Base-by-base conservation (phyloP, 2,329 filamentous ascomycete genomes). In the Botryotinia convoluta region DNA sequence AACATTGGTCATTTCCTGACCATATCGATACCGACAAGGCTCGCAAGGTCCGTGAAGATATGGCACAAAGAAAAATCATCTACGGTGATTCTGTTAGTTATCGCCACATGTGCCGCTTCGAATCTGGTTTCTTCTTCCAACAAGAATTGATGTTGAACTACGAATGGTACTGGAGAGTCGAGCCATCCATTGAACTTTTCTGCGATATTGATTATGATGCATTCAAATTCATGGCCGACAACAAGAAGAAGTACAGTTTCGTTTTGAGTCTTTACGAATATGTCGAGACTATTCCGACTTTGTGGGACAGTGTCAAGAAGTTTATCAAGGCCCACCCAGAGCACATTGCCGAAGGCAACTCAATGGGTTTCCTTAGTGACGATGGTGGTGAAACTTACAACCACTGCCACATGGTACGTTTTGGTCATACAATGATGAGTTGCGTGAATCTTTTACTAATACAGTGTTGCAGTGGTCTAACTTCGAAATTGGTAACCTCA, bases 101-200 rank as follows among this genome's bases (percentile, higher is more conserved):
- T 86, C 91, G 96, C 76, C 97, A 99, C 87, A 99, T 99, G 96
- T 99, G 96, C 84, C 93, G 96, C 77, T 99, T 97, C 82, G 96
- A 99, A 84, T 98, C 95, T 12, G 96, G 96, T 57, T 99, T 99
- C 88, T 99, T 99, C 88, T 99, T 98, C 90, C 94, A 92, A 75
- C 96, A 99, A 83, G 89, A 90, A 44, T 85, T 98, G 78, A 95
- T 99, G 93, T 85, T 93, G 83, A 94, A 98, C 82, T 99, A 97
- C 84, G 96, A 99, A 82, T 99, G 94, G 89, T 99, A 99, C 88
- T 99, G 96, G 96, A 93, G 97, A 78, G 96, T 99, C 22, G 96
- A 99, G 87, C 96, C 96, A 79, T 96, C 93, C 84, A 91, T 99
- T 81, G 93, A 98, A 86, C 91, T 99, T 75, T 98, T 90, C 88